Base-by-base conservation (phyloP, 257 asterid species). In the Solanum chaucha region DNA sequence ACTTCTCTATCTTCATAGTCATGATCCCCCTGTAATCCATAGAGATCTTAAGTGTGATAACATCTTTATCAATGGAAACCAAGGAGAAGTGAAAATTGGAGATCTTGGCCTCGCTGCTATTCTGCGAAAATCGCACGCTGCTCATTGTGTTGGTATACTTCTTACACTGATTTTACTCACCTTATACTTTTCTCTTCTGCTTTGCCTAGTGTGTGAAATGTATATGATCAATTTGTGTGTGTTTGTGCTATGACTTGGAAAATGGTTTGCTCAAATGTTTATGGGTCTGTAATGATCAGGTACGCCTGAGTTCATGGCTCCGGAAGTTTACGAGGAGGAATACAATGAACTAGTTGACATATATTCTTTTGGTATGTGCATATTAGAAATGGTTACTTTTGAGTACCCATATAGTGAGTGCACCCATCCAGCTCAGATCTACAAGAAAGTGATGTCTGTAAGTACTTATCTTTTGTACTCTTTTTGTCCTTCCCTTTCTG, bases 1-100 rank as follows among this genome's bases (percentile, higher is more conserved):
- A 35, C 91, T 92, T 87, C 91, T 88, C 19, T 92, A 92, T 88
- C 94, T 92, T 86, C 94, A 92, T 88, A 91, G 88, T 86, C 94
- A 89, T 86, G 92, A 92, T 40, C 94, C 93, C 34, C 94, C 94
- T 82, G 94, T 92, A 87, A 91, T 92, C 10, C 94, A 92, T 86
- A 92, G 94, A 88, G 94, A 92, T 86, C 94, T 92, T 87, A 92
- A 92, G 86, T 92, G 94, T 85, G 93, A 92, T 73, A 92, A 92
- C 87, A 92, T 92, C 44, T 92, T 92, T 84, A 88, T 92, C 35
- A 92, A 92, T 85, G 94, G 94, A 55, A 92, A 92, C 87, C 94
- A 89, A 89, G 94, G 94, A 48, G 92, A 92, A 91, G 93, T 92
- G 15, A 92, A 92, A 81, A 91, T 92, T 85, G 93, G 94, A 58